Conservation (phyloP, 2,329 filamentous ascomycete species). For the Chalara sp. region DNA sequence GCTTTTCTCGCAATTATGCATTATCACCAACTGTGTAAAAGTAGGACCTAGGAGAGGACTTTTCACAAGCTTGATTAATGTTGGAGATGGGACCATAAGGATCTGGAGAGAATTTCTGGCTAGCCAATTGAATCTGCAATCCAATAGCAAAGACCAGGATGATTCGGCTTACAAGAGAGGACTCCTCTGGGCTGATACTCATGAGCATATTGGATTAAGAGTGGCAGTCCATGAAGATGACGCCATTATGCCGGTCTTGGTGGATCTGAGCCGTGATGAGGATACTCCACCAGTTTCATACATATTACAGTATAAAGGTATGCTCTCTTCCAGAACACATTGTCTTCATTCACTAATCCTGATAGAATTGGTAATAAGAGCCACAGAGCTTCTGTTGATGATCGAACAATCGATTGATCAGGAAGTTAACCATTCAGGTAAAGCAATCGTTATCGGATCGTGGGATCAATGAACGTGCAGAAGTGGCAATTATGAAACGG, state of each 20-base stretch:
- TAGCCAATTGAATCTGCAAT: neutral
- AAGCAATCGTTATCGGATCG: conserved; percentile 59
- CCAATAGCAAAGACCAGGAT: neutral
- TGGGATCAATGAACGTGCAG: conserved; percentile 13
- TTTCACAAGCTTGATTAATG: conserved; percentile 56
- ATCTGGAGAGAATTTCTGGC: conserved; percentile 69
- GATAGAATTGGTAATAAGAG: conserved; percentile 63
- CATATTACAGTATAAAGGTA: conserved; percentile 66
- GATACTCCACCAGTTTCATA: conserved; percentile 60
- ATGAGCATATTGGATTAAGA: conserved; percentile 59
- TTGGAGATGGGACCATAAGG: conserved; percentile 63
- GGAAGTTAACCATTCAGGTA: conserved; percentile 52
- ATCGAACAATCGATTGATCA: conserved; percentile 59
- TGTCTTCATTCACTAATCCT: conserved; percentile 1
- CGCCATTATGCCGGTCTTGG: conserved; percentile 42
- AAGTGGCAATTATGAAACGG: too few species aligned
- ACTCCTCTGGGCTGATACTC: conserved; percentile 63
- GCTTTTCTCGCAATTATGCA: conserved; percentile 68
- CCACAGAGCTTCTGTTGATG: conserved; percentile 54
- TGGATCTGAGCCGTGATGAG: conserved; percentile 31
- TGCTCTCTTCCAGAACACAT: conserved; percentile 15
- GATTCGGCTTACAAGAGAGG: conserved; percentile 27
- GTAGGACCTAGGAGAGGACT: conserved; percentile 53
- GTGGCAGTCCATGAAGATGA: conserved; percentile 54
- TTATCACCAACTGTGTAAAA: conserved; percentile 61